phyloP scores from a whole-genome alignment of 345 rosid genomes.

The Gossypium rotundifolium region DNA sequence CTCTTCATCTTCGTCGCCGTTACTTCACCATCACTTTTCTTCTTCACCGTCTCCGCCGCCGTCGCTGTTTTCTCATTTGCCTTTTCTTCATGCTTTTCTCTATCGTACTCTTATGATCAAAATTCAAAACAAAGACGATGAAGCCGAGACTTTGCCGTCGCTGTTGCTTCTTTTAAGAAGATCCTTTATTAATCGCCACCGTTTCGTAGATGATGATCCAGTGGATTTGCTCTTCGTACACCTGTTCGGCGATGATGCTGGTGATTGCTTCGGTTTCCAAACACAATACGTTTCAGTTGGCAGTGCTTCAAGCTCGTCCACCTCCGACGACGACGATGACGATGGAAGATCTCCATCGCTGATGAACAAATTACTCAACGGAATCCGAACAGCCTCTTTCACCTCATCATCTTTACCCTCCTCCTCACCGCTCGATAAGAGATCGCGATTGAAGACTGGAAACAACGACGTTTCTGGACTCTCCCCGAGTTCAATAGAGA shows the following conservation, averaged over 20 bases:
- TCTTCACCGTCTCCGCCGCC: background rate
- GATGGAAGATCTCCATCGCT: slow-evolving; percentile 32
- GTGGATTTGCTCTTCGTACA: slow-evolving; percentile 77
- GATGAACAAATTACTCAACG: slow-evolving; percentile 42
- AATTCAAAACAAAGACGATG: slow-evolving; percentile 15
- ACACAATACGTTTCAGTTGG: slow-evolving; percentile 53
- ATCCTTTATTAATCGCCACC: slow-evolving; percentile 56
- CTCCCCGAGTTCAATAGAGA: slow-evolving; percentile 31
- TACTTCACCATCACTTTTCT: background rate
- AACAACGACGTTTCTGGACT: slow-evolving; percentile 21
- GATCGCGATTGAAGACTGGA: slow-evolving; percentile 64
- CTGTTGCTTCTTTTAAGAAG: slow-evolving; percentile 62
- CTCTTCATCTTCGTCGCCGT: slow-evolving; percentile 13
- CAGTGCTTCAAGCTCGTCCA: slow-evolving; percentile 52
- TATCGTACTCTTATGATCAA: background rate
- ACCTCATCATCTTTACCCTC: background rate
- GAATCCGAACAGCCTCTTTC: slow-evolving; percentile 22
- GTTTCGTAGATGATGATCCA: slow-evolving; percentile 45
- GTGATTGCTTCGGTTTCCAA: slow-evolving; percentile 52
- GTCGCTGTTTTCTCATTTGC: background rate
- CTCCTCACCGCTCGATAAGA: slow-evolving; percentile 15
- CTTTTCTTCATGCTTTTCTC: slow-evolving; percentile 7
- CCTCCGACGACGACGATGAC: slow-evolving; percentile 55
- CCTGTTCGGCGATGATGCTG: slow-evolving; percentile 36
- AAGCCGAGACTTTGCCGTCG: slow-evolving; percentile 61